Evolutionary conservation across 73 alveolate genomes (phyloP), one percentile per base, ranked within the genome.

Genomic region (Symbiodinium pilosum): DNA sequence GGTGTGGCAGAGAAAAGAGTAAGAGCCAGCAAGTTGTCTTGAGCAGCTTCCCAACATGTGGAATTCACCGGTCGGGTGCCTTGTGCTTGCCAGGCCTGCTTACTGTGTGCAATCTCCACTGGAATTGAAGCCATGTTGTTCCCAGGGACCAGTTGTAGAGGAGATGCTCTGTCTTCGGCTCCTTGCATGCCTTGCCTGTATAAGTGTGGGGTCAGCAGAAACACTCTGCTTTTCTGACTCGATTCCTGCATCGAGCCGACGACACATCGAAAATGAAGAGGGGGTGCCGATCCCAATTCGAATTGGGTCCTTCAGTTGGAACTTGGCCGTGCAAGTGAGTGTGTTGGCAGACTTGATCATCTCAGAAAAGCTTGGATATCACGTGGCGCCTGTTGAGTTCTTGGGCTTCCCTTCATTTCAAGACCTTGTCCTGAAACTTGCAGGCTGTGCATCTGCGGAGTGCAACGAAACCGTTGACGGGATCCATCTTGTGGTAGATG

Each of bases 241-340:
- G 20, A 20, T 20, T 21, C 73, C 73, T 7, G 54, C 73, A 43
- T 43, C 92, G 44, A n/a, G 92, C 75, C 26, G 93, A 36, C 77
- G 16, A 38, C 51, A 12, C 93, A 86, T 86, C 14, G 38, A 32
- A n/a, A 54, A 86, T 86, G 83, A 11, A 30, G 38, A 12, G 12
- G 93, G 93, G 5, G 51, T 26, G 36, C 38, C 44, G 8, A 47
- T 34, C 38, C 93, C 93, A 12, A 86, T 86, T 32, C 77, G 51
- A 47, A 85, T 85, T 47, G 93, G 93, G 28, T 32, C 81, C 51
- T 85, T 85, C 81, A 30, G 83, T 21, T 85, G 93, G 93, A 85
- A 85, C 81, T n/a, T 85, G 47, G 93, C 93, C 43, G 40, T 85
- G 83, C 81, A 47, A 51, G 83, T 85, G 41, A 85, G 81, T 26